Base-by-base conservation (phyloP, 768 basidiomycete genomes). In the Sistotremastrum suecicum region DNA sequence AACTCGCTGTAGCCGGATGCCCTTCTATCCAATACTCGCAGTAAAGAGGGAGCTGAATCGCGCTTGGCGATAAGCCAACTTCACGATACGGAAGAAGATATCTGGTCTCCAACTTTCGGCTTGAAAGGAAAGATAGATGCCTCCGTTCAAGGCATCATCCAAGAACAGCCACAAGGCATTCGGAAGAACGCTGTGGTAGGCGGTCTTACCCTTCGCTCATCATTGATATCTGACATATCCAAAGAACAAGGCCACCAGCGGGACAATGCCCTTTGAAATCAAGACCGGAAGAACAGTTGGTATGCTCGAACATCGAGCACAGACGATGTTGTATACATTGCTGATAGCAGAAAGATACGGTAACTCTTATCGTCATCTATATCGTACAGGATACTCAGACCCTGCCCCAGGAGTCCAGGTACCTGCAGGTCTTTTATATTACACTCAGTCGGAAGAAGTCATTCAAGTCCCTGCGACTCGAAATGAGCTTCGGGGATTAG, bases 121-220 rank as follows among this genome's bases (percentile, higher is more conserved):
- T 67, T 99, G 34, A 94, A 92, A 60, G 95, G 95, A 28, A 98
- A 98, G 63, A 66, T 98, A 20, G 95, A 99, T 54, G 94, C 85
- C 1, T 89, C 83, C 2, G 77, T 97, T 2, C 70, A 85, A 50
- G 76, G 76, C 0, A 60, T 77, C 33, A 70, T 90, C 39, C 60
- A 70, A 5, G 77, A 79, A 44, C 61, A 20, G 20, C 60, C 30
- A 49, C 9, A 58, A 59, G 32, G 56, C 51, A 56, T 47, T 37
- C 47, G 44, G 54, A 39, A 53, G 48, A 30, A 49, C 60, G 10
- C 58, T 57, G 48, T 43, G 51, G 12, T 56, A 51, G 34, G 42
- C 45, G 11, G 35, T 53, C 4, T 44, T 54, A n/a, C 48, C 10
- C 41, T 28, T 30, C 20, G 20, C 1, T 20, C 20, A 20, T 2